Evolutionary conservation across 495 filamentous ascomycete species (phyloP), one percentile per base, ranked within the genome.

Genomic region (Penicillium maclennaniae): DNA sequence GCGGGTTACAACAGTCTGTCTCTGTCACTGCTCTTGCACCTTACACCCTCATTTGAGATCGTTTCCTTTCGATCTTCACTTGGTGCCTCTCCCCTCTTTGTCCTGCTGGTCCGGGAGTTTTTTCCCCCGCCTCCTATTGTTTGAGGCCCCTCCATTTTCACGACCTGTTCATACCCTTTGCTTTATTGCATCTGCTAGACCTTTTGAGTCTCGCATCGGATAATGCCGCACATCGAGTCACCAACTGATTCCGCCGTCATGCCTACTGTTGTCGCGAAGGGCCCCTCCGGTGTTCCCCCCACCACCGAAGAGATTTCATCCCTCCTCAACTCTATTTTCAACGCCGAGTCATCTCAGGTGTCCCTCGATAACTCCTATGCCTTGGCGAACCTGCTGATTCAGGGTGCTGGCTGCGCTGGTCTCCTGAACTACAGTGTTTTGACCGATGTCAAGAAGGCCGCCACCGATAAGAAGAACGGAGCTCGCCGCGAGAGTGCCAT

Each of bases 401-500:
- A 87, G 64, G 87, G 87, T 20, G 83, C 90, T 58, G 91, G 90
- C 49, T 85, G 82, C 65, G 82, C 83, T 10, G 91, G 89, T 34
- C 80, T 97, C 49, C 71, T 78, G 28, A 72, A 70, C 34, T 95
- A 97, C 75, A 86, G 86, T 62, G 71, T 96, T 54, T 55, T 84
- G 20, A 73, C 76, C 16, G 74, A 81, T 45, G 74, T 93, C 62
- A 87, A 87, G 70, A 96, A 96, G 76, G 90, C 87, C 44, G 91
- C 95, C 9, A 70, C 79, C 52, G 91, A 98, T 74, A 98, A 97
- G 83, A 98, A 98, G 78, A 91, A 86, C 73, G 87, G 87, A 7
- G 76, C 84, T 49, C 82, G 81, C 57, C 81, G 95, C 51, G 93
- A 97, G 71, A 90, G 93, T 65, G 88, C 92, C 45, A 95, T 97